Evolutionary conservation across 2,329 filamentous ascomycete species (phyloP).

Genomic region (Annulohypoxylon truncatum): DNA sequence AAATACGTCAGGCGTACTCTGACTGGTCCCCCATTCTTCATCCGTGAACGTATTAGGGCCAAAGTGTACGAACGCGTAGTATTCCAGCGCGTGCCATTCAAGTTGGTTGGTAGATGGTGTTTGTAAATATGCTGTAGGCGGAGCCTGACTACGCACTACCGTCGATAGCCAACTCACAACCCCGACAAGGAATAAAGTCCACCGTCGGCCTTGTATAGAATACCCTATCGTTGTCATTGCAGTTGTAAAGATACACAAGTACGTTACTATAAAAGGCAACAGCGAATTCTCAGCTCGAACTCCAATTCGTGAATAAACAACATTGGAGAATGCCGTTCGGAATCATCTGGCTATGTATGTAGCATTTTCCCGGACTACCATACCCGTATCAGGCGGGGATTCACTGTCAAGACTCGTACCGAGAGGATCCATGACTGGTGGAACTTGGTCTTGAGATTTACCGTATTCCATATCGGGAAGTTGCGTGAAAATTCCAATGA

Average conservation of each 20-base stretch:
- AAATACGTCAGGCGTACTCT: constrained; percentile 46
- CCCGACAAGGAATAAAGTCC: constrained; percentile 3
- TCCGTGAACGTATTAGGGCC: constrained; percentile 49
- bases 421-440: constrained; percentile 26
- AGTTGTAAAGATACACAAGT: neutral
- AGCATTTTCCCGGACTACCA: constrained; percentile 21
- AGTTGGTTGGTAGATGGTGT: constrained; percentile 44
- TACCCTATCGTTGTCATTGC: constrained; percentile 7
- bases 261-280: neutral
- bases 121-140: constrained; percentile 40
- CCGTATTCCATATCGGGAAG: constrained; percentile 35
- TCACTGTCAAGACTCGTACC: constrained; percentile 18
- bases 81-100: constrained; percentile 47
- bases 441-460: constrained; percentile 27
- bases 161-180: constrained; percentile 11
- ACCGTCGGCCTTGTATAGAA: neutral
- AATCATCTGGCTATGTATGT: constrained; percentile 20
- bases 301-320: neutral
- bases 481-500: constrained; percentile 1
- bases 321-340: constrained; percentile 6
- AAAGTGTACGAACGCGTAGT: constrained; percentile 49
- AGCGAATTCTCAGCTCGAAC: constrained; percentile 1
- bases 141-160: constrained; percentile 23
- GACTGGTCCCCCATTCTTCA: constrained; percentile 48
- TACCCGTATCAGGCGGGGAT: constrained; percentile 23